Conservation (phyloP, 2,329 filamentous ascomycete genomes). For the Diaporthe sp. region DNA sequence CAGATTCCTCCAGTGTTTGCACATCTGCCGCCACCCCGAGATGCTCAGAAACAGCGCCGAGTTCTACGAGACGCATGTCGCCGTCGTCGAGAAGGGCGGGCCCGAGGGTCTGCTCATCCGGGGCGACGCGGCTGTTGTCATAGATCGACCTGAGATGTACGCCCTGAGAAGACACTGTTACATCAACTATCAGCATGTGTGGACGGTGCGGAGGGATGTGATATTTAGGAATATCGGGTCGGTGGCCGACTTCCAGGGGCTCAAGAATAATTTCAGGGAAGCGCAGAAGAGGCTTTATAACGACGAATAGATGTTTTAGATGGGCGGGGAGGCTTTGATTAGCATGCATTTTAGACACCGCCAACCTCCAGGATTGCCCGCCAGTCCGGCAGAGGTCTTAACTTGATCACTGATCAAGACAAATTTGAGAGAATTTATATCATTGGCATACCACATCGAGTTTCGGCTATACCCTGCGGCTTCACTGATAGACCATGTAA, state of each 20-base stretch:
- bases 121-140: not conserved
- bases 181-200: conserved; percentile 1
- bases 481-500: not conserved
- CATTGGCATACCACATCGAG: no score
- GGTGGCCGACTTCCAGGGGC: not conserved
- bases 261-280: not conserved
- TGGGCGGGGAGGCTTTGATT: not conserved
- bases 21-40: not conserved
- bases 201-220: not conserved
- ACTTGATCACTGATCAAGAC: not conserved
- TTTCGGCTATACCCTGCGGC: not conserved
- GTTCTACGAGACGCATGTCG: not conserved
- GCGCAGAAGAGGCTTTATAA: not conserved
- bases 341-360: not conserved
- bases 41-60: not conserved
- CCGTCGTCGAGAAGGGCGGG: not conserved
- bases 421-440: not conserved
- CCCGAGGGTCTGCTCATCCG: not conserved
- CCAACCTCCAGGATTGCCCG: not conserved
- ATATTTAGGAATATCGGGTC: not conserved
- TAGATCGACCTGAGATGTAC: not conserved
- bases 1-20: not conserved
- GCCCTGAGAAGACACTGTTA: not conserved
- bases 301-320: not conserved
- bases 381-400: no score